phyloP scores from a whole-genome alignment of 768 basidiomycete species.

The Leccinum longicurvipes region DNA sequence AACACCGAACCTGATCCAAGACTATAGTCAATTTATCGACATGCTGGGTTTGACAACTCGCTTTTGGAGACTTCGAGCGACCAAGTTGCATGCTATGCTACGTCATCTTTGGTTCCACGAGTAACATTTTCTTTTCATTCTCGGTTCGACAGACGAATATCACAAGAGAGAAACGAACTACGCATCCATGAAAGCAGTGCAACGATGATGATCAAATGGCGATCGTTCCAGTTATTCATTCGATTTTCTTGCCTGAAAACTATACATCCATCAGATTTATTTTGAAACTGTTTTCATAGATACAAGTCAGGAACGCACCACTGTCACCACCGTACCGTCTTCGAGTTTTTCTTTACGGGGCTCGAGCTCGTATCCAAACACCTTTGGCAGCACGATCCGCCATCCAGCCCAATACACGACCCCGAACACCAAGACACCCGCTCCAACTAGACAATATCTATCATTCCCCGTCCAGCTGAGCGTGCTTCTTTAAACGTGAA shows the following conservation, averaged over 20 bases:
- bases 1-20: no score
- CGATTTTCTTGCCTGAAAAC: background rate
- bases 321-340: conserved; percentile 54
- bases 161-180: no score
- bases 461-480: conserved; percentile 19
- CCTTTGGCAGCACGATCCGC: conserved; percentile 46
- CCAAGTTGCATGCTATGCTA: no score
- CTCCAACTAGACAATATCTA: conserved; percentile 54
- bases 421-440: conserved; percentile 44
- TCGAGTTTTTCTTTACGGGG: conserved; percentile 45
- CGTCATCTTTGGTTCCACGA: no score
- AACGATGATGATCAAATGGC: background rate
- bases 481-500: conserved; percentile 30
- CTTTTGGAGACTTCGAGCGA: no score
- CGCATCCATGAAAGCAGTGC: background rate
- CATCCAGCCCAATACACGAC: conserved; percentile 54
- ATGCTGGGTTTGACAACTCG: no score
- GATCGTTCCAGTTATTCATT: background rate
- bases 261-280: background rate
- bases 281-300: background rate
- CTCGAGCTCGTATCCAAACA: conserved; percentile 47
- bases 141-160: no score
- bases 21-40: no score
- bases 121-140: no score
- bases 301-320: conserved; percentile 33